A percentile compares a stretch with the other conserved stretches of the same genome.
Evolutionary conservation across 371 early-diverging fungal species (phyloP).

Genomic region (Mortierella sp.): DNA sequence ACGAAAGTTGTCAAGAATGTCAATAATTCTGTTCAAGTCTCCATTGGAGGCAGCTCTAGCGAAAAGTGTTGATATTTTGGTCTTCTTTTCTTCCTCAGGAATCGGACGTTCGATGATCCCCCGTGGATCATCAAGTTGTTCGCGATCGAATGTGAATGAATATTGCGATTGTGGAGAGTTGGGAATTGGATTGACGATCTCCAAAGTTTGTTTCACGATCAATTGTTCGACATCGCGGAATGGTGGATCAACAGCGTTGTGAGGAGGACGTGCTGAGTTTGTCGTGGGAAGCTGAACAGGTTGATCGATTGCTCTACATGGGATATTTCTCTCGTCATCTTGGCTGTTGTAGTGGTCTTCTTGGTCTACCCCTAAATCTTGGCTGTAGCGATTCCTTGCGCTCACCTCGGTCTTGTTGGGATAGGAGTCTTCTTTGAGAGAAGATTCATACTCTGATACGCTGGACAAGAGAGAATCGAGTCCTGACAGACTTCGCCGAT

Average conservation of each 20-base stretch:
- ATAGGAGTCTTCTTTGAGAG: not conserved
- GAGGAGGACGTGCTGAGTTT: not conserved
- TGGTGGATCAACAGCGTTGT: not conserved
- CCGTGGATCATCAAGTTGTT: conserved; percentile 41
- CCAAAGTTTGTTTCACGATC: conserved; percentile 7
- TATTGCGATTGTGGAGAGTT: not conserved
- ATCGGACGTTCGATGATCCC: conserved; percentile 26
- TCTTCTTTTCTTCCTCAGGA: conserved; percentile 61
- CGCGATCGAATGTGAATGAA: conserved; percentile 23
- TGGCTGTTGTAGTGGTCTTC: not conserved
- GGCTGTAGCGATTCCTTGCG: not conserved
- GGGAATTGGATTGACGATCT: not conserved
- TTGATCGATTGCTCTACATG: not conserved
- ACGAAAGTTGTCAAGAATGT: conserved; percentile 66
- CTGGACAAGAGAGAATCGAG: conserved; percentile 29
- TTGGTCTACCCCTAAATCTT: not conserved
- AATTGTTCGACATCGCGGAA: conserved; percentile 11
- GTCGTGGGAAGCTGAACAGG: not conserved
- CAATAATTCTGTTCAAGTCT: conserved; percentile 60
- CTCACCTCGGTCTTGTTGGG: not conserved
- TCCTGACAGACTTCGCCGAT: conserved; percentile 29
- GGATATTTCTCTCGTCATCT: not conserved
- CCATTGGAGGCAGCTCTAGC: conserved; percentile 71
- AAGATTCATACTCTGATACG: conserved; percentile 10
- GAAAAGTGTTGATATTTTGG: conserved; percentile 66